phyloP scores from a whole-genome alignment of 2,329 filamentous ascomycete species.

The Pyrenophora graminea region DNA sequence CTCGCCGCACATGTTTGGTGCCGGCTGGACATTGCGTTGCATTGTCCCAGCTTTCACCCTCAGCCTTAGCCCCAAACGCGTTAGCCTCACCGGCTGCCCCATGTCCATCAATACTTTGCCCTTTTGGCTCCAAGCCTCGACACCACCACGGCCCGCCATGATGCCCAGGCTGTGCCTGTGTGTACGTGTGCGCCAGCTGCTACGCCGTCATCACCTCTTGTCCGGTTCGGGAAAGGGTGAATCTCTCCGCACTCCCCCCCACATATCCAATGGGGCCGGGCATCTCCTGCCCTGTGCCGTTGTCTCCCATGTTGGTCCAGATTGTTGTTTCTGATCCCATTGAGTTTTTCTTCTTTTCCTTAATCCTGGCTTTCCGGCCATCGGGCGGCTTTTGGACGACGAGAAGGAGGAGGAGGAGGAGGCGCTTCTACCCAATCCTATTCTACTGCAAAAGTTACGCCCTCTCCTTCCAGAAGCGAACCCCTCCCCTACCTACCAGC shows the following conservation, averaged over 20 bases:
- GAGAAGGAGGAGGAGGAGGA: too few relatives aligned
- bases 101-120: not conserved
- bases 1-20: slow-evolving; percentile 11
- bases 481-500: not conserved
- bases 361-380: not conserved
- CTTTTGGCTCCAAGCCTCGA: not conserved
- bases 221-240: not conserved
- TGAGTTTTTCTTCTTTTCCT: not conserved
- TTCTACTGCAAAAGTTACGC: not conserved
- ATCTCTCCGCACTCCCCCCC: slow-evolving; percentile 10
- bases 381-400: not conserved
- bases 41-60: slow-evolving; percentile 9
- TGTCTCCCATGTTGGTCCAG: not conserved
- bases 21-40: slow-evolving; percentile 1
- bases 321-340: not conserved
- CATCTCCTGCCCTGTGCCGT: slow-evolving; percentile 10
- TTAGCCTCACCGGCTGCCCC: slow-evolving; percentile 1
- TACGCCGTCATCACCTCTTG: too few relatives aligned
- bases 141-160: not conserved
- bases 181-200: too few relatives aligned
- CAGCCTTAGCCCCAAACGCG: slow-evolving; percentile 14
- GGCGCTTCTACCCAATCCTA: not conserved
- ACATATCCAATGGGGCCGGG: slow-evolving; percentile 1
- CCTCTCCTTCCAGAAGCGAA: slow-evolving; percentile 3
- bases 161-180: not conserved